These are phyloP conservation scores for Chromosphaera perkinsii DNA, from an alignment of 208 protist species.

Conservation along the genomic window DNA sequence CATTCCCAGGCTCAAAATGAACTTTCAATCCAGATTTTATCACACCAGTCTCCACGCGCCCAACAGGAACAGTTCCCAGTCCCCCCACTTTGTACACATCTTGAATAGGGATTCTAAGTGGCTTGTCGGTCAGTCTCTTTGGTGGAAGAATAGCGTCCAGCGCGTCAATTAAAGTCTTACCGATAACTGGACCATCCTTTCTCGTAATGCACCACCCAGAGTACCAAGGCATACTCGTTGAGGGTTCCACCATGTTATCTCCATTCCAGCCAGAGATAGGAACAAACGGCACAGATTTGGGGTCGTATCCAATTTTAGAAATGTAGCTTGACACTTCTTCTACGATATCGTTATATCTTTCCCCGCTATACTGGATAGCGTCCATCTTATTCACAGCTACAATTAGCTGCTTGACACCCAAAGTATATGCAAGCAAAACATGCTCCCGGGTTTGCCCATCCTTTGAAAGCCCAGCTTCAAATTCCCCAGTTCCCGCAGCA, in stretches of 20 bases:
- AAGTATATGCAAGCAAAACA: slow-evolving; percentile 69
- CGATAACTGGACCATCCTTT: slow-evolving; percentile 6
- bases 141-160: slow-evolving; percentile 76
- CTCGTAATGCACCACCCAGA: slow-evolving; percentile 43
- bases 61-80: slow-evolving; percentile 89
- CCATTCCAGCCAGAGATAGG: slow-evolving; percentile 88
- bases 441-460: slow-evolving; percentile 78
- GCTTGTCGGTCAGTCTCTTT: slow-evolving; percentile 80
- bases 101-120: slow-evolving; percentile 82
- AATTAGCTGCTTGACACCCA: slow-evolving; percentile 79
- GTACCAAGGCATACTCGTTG: slow-evolving; percentile 82
- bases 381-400: slow-evolving; percentile 84
- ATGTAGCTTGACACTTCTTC: slow-evolving; percentile 6
- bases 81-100: slow-evolving; percentile 93
- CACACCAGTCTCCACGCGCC: slow-evolving; percentile 73
- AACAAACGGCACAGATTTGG: slow-evolving; percentile 80
- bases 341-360: slow-evolving; percentile 76
- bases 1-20: slow-evolving; percentile 58
- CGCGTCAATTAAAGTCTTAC: slow-evolving; percentile 75
- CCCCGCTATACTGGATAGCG: slow-evolving; percentile 73
- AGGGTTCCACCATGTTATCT: slow-evolving; percentile 83
- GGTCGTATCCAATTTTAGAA: slow-evolving; percentile 53
- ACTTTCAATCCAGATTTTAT: slow-evolving; percentile 59
- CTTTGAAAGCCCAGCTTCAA: slow-evolving; percentile 68
- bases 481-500: slow-evolving; percentile 61